Percentiles rank a stretch among this genome's conserved stretches.
Conservation (phyloP, 768 basidiomycete species). For the Hemileccinum rubropunctum region DNA sequence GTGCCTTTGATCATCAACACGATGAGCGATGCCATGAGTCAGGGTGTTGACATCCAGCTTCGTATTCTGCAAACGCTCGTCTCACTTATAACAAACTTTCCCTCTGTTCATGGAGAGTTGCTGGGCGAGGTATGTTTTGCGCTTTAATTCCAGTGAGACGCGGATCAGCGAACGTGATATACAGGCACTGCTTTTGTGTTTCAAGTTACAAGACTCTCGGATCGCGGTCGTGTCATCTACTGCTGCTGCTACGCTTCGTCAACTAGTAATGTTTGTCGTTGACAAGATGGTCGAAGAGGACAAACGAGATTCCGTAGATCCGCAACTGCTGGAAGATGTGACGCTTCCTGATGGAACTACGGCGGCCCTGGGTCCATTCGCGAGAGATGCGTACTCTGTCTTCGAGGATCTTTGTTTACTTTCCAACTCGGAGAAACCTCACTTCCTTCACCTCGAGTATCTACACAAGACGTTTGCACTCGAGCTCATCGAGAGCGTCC, state of each 20-base stretch:
- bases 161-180: neutral
- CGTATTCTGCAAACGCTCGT: slow-evolving; percentile 91
- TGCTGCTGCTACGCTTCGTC: slow-evolving; percentile 92
- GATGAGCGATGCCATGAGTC: slow-evolving; percentile 83
- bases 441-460: slow-evolving; percentile 76
- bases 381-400: slow-evolving; percentile 80
- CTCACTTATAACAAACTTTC: slow-evolving; percentile 86
- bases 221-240: slow-evolving; percentile 97
- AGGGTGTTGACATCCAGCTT: slow-evolving; percentile 96
- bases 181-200: slow-evolving; percentile 89
- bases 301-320: slow-evolving; percentile 33
- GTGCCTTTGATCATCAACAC: slow-evolving; percentile 80
- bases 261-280: slow-evolving; percentile 96
- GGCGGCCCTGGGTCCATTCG: slow-evolving; percentile 66
- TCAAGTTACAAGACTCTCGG: slow-evolving; percentile 92
- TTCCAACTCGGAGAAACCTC: slow-evolving; percentile 76
- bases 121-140: slow-evolving; percentile 69
- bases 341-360: slow-evolving; percentile 67
- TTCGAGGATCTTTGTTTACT: slow-evolving; percentile 93
- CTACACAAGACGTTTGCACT: slow-evolving; percentile 93
- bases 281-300: slow-evolving; percentile 91
- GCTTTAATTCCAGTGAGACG: neutral
- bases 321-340: slow-evolving; percentile 35
- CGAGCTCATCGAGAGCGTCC: slow-evolving; percentile 95
- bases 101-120: slow-evolving; percentile 72